These are phyloP conservation scores for Fusarium buharicum DNA, from an alignment of 2,329 filamentous ascomycete species.

Conservation along the genomic window DNA sequence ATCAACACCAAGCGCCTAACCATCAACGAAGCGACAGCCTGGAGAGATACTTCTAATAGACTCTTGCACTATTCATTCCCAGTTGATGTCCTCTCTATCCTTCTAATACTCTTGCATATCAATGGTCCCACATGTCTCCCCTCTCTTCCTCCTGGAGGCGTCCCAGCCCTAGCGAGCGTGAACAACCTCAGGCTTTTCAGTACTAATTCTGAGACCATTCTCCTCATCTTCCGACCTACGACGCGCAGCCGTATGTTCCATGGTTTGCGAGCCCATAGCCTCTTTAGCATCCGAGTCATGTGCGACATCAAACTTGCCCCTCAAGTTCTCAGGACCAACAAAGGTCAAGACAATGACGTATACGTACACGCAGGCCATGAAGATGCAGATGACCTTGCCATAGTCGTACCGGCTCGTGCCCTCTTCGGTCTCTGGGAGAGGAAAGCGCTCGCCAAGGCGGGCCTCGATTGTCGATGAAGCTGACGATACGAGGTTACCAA, in stretches of 20 bases:
- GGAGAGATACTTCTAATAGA: too few relatives aligned
- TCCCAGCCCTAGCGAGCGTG: constrained; percentile 8
- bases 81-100: too few relatives aligned
- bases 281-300: constrained; percentile 61
- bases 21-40: too few relatives aligned
- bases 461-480: constrained; percentile 80
- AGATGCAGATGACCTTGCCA: constrained; percentile 87
- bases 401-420: constrained; percentile 72
- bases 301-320: constrained; percentile 61
- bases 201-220: constrained; percentile 12
- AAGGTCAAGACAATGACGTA: constrained; percentile 71
- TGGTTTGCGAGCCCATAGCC: constrained; percentile 55
- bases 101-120: too few relatives aligned
- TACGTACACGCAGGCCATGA: constrained; percentile 84
- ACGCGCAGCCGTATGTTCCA: constrained; percentile 33
- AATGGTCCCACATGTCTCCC: neutral
- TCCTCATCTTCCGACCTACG: constrained; percentile 35
- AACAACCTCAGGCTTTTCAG: constrained; percentile 23
- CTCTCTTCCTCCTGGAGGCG: neutral
- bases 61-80: too few relatives aligned
- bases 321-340: constrained; percentile 67
- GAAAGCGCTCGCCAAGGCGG: constrained; percentile 78
- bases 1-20: too few relatives aligned
- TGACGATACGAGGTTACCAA: constrained; percentile 78
- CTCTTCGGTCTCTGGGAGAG: constrained; percentile 66